Evolutionary conservation across 2,329 filamentous ascomycete species (phyloP), one percentile per base, ranked within the genome.

Genomic region (Cyclaneusma minus): DNA sequence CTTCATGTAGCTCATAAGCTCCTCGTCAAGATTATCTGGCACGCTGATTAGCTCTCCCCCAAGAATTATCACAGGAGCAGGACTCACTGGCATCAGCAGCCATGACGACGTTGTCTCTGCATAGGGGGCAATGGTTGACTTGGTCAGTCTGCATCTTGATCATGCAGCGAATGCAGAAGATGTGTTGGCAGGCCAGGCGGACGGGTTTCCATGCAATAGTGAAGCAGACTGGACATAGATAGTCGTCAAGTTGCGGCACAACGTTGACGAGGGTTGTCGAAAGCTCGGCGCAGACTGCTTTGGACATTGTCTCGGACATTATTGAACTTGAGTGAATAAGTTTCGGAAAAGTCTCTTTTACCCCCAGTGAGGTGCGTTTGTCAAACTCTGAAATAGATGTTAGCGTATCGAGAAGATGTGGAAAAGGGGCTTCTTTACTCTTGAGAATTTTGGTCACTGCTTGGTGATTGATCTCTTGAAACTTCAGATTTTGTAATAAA

Each of bases 371-470:
- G 2, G 83, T 92, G 31, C 72, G 68, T 51, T 92, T 92, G 51
- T 89, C 80, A 45, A 92, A 92, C 52, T 87, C 71, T 84, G 35
- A 6, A 6, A n/a, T n/a, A n/a, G 4, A 12, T 14, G 16, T 30
- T 14, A n/a, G n/a, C n/a, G n/a, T n/a, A n/a, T 19, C 9, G 24
- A 29, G 36, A 16, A 37, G 28, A 33, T 21, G 28, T 8, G n/a
- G 21, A 27, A 35, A 13, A 29, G 13, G 11, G 14, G 9, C 22
- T 14, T 6, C 49, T 64, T 35, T 47, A 78, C 75, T 92, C 49
- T 92, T 92, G 28, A 92, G 53, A 27, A 92, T 92, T 49, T 92
- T 92, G 17, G 58, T 58, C 41, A 89, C 69, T 1, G 83, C 83
- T 16, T 65, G 65, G 36, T 69, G 68, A 42, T 92, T 91, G 36